Base-by-base conservation (phyloP, 225 moss, liverwort and hornwort species). In the Rhytidiadelphus loreus region DNA sequence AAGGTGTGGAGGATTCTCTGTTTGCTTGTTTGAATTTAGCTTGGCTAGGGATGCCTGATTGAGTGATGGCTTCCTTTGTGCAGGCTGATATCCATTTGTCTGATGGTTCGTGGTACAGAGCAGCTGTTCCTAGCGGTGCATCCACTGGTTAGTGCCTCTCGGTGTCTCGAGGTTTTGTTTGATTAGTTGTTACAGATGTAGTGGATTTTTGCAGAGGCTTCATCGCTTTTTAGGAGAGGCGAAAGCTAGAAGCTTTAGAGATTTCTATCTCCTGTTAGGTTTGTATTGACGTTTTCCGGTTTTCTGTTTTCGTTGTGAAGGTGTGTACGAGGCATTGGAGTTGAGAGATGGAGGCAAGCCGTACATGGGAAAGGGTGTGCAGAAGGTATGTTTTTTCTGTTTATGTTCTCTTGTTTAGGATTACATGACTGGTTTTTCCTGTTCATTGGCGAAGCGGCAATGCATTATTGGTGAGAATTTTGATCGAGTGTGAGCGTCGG, bases 71-170 rank as follows among this genome's bases (percentile, higher is more conserved):
- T 80, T 64, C 59, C 80, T 58, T 69, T 63, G 63, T 28, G 79
- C 93, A 94, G 94, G 89, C 92, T 37, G 97, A 97, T 76, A 86
- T 95, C 35, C 89, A 93, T 63, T 87, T 97, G 77, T 96, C 95
- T 52, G 93, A 97, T 86, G 95, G 94, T 82, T 95, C 95, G 75
- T 92, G 90, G 93, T 95, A 91, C 88, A 86, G 97, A 85, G 97
- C 96, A 1, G 96, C 97, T 25, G 97, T 97, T 56, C 97, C 97
- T 30, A 97, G 97, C 83, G 97, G 97, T 33, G 97, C 97, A 16
- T 97, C 97, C 81, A 97, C 97, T 61, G 97, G 97, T 94, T 43
- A 89, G 89, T 79, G 23, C 18, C 71, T 76, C 24, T 32, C 62
- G 41, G 12, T 29, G 18, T 12, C 41, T 58, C 8, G 28, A 37